These are phyloP conservation scores for Paraphaeosphaeria sporulosa DNA, from an alignment of 2,329 filamentous ascomycete genomes.

Conservation along the genomic window DNA sequence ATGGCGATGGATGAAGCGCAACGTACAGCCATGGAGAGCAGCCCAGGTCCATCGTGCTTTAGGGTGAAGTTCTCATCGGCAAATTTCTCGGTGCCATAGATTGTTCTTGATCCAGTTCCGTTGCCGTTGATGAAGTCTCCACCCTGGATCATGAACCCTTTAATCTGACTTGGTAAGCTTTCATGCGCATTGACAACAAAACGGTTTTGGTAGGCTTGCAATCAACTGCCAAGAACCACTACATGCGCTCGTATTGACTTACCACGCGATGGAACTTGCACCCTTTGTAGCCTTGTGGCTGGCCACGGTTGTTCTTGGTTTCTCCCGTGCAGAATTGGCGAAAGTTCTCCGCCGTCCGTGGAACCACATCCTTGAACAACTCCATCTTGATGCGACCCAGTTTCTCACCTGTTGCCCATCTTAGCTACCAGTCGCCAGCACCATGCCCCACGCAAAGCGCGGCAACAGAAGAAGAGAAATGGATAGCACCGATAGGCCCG, in stretches of 20 bases:
- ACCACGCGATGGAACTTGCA: conserved; percentile 48
- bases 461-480: conserved; percentile 23
- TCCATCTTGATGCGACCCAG: conserved; percentile 56
- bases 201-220: not conserved
- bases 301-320: conserved; percentile 76
- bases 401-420: conserved; percentile 41
- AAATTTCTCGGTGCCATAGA: conserved; percentile 86
- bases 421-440: conserved; percentile 26
- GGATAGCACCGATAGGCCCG: conserved; percentile 7
- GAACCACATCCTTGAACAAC: conserved; percentile 83
- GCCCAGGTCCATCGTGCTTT: conserved; percentile 79
- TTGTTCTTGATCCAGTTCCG: conserved; percentile 85
- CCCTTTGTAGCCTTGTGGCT: conserved; percentile 92
- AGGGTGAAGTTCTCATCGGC: conserved; percentile 88
- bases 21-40: conserved; percentile 92
- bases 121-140: conserved; percentile 95
- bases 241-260: conserved; percentile 3
- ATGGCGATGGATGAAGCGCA: not conserved
- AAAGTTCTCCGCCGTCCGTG: conserved; percentile 94
- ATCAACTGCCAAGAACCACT: not conserved
- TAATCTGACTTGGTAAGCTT: conserved; percentile 67
- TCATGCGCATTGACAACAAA: not conserved
- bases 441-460: conserved; percentile 18
- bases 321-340: conserved; percentile 97
- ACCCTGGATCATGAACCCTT: conserved; percentile 96